phyloP scores from a whole-genome alignment of 768 basidiomycete genomes.

The Termitomyces sp. region DNA sequence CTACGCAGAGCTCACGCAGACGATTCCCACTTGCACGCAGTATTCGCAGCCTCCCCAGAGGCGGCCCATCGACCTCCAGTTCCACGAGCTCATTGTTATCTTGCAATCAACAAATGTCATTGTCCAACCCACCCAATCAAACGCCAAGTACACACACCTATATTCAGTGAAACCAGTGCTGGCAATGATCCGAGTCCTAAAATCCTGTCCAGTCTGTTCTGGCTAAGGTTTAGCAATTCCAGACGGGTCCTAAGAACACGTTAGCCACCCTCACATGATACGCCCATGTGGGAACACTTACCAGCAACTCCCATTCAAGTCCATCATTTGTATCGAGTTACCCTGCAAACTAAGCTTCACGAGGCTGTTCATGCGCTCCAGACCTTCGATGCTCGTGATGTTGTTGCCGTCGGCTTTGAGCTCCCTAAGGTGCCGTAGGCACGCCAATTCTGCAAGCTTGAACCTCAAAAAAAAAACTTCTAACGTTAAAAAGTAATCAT shows the following conservation, averaged over 20 bases:
- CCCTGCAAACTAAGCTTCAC: constrained; percentile 78
- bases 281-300: constrained; percentile 27
- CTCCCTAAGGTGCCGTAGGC: constrained; percentile 81
- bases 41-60: constrained; percentile 71
- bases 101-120: constrained; percentile 17
- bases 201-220: constrained; percentile 61
- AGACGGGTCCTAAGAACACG: constrained; percentile 45
- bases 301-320: constrained; percentile 66
- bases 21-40: constrained; percentile 83
- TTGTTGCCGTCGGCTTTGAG: constrained; percentile 86
- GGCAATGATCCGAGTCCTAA: constrained; percentile 55
- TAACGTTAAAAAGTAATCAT: constrained; percentile 5
- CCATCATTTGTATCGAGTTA: constrained; percentile 60
- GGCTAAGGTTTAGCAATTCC: constrained; percentile 78
- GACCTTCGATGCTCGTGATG: constrained; percentile 66
- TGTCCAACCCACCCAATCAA: background rate
- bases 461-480: background rate
- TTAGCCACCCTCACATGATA: constrained; percentile 9
- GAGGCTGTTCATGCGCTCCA: constrained; percentile 75
- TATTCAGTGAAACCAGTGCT: constrained; percentile 66
- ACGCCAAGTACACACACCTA: constrained; percentile 55
- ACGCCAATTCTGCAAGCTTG: constrained; percentile 60
- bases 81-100: constrained; percentile 67
- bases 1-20: constrained; percentile 58
- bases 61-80: constrained; percentile 43